phyloP scores from a whole-genome alignment of 2,329 filamentous ascomycete species.

The Trichoderma koningiopsis region DNA sequence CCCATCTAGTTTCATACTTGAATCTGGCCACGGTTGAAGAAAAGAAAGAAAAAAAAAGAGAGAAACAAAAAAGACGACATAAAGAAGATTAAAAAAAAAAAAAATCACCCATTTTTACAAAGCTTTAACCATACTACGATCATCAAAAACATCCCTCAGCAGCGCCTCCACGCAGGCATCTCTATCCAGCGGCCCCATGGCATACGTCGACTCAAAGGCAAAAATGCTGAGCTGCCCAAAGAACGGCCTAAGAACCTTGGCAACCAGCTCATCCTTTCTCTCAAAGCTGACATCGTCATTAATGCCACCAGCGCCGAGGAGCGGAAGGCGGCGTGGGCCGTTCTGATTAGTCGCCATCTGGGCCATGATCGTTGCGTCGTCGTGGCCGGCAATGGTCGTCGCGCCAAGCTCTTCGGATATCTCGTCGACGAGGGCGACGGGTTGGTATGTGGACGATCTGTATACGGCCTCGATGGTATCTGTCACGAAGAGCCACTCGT shows the following conservation, averaged over 20 bases:
- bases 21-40: not conserved
- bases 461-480: slow-evolving; percentile 97
- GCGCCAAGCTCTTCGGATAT: slow-evolving; percentile 74
- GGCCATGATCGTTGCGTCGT: slow-evolving; percentile 40
- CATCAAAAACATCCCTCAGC: slow-evolving; percentile 77
- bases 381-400: slow-evolving; percentile 37
- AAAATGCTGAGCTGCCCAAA: slow-evolving; percentile 90
- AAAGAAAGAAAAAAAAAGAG: not conserved
- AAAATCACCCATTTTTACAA: slow-evolving; percentile 42
- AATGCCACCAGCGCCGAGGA: slow-evolving; percentile 56
- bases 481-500: slow-evolving; percentile 96
- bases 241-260: slow-evolving; percentile 80
- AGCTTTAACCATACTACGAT: slow-evolving; percentile 67
- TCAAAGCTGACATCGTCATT: slow-evolving; percentile 60
- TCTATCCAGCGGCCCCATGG: slow-evolving; percentile 71
- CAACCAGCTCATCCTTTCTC: slow-evolving; percentile 68
- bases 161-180: slow-evolving; percentile 65
- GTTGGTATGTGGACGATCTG: slow-evolving; percentile 67
- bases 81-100: not conserved
- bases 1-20: not conserved
- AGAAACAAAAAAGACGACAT: not conserved
- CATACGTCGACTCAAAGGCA: slow-evolving; percentile 90
- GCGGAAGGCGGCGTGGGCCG: slow-evolving; percentile 47
- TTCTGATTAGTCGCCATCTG: slow-evolving; percentile 41
- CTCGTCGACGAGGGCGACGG: slow-evolving; percentile 80